These are phyloP conservation scores for Lepidium sativum DNA, from an alignment of 345 rosid species.

Conservation along the genomic window DNA sequence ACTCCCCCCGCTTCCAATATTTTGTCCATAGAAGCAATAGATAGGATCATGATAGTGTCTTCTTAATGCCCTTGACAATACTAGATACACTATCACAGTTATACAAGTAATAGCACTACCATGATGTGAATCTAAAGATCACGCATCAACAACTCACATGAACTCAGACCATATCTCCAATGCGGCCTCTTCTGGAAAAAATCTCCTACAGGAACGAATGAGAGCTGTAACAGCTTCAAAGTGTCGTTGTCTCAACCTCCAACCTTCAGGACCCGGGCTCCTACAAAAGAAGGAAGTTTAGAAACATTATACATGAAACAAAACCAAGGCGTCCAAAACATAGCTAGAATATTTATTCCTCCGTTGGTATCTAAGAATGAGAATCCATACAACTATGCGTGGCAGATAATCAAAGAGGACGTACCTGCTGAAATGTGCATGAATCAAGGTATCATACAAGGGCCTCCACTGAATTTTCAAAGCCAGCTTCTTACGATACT, in stretches of 20 bases:
- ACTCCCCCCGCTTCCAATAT: not conserved
- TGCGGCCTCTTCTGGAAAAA: constrained; percentile 87
- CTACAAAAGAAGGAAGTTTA: constrained; percentile 29
- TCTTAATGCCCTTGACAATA: not conserved
- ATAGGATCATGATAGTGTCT: not conserved
- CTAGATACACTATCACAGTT: not conserved
- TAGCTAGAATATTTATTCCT: not conserved
- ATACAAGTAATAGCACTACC: not conserved
- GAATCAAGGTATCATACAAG: constrained; percentile 72
- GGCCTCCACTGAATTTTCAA: constrained; percentile 85
- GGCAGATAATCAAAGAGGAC: constrained; percentile 16
- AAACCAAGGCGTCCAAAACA: not conserved
- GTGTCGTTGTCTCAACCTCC: constrained; percentile 92
- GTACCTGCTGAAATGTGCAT: constrained; percentile 86
- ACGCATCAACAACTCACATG: constrained; percentile 40
- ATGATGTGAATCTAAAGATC: not conserved
- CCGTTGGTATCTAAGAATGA: not conserved
- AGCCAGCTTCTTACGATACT: constrained; percentile 64
- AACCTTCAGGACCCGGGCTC: constrained; percentile 96
- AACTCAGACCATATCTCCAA: constrained; percentile 93
- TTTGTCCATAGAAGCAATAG: not conserved
- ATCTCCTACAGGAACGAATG: constrained; percentile 74
- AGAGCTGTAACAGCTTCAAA: constrained; percentile 83
- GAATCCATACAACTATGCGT: not conserved
- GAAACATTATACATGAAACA: not conserved